phyloP scores from a whole-genome alignment of 2,329 filamentous ascomycete genomes.

The Trichoderma brevicompactum region DNA sequence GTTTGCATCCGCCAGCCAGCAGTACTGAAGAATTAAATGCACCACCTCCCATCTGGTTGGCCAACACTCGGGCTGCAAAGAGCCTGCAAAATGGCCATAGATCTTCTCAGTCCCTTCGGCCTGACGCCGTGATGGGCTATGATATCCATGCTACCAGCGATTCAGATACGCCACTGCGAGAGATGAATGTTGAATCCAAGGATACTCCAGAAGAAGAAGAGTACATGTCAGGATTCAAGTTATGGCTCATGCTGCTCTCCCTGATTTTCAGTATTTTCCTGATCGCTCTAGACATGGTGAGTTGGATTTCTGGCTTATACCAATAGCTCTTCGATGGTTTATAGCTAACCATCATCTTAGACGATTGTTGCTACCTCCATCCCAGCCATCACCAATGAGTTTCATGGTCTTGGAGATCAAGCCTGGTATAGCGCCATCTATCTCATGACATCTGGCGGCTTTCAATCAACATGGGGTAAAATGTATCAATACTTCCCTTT shows the following conservation, averaged over 20 bases:
- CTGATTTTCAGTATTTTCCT: conserved; percentile 49
- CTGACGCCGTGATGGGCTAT: background rate
- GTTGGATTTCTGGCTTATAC: background rate
- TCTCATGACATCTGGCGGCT: conserved; percentile 47
- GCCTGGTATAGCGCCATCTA: conserved; percentile 60
- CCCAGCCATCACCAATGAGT: conserved; percentile 54
- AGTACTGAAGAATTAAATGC: background rate
- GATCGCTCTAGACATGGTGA: conserved; percentile 47
- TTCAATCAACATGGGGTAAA: conserved; percentile 48
- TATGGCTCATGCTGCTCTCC: conserved; percentile 44
- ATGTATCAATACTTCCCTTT: conserved; percentile 53
- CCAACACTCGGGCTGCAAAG: background rate
- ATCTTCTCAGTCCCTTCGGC: background rate
- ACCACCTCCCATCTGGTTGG: background rate
- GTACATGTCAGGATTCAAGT: conserved; percentile 2
- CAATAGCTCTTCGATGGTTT: no score
- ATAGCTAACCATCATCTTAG: conserved; percentile 32
- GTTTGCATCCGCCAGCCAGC: background rate
- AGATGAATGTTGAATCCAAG: background rate
- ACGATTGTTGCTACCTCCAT: conserved; percentile 57
- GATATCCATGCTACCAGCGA: background rate
- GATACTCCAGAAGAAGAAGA: background rate
- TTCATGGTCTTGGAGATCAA: conserved; percentile 50
- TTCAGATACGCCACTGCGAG: background rate
- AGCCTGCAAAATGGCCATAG: background rate